Evolutionary conservation across 108 stramenopile genomes (phyloP).

Genomic region (Skeletonema costatum): DNA sequence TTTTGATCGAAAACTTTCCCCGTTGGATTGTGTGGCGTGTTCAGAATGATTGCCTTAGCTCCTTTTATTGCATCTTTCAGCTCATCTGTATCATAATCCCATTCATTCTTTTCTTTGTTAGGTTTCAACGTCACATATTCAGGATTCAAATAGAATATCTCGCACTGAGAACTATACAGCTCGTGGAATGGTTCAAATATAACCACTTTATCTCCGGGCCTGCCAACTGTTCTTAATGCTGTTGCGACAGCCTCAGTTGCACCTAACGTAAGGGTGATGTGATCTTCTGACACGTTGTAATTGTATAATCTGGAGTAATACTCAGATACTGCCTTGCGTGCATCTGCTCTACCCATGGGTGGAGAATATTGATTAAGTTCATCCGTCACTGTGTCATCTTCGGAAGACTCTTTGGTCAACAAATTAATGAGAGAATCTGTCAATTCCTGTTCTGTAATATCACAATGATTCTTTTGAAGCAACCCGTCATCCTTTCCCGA

Average conservation of each 20-base stretch:
- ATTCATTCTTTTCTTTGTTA: slow-evolving; percentile 26
- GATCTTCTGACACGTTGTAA: slow-evolving; percentile 45
- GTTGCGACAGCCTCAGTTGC: slow-evolving; percentile 77
- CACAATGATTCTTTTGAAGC: slow-evolving; percentile 1
- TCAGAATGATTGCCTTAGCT: slow-evolving; percentile 77
- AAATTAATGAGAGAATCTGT: slow-evolving; percentile 13
- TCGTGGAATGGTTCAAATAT: slow-evolving; percentile 83
- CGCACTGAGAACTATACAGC: slow-evolving; percentile 68
- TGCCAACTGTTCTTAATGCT: slow-evolving; percentile 61
- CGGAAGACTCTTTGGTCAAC: slow-evolving; percentile 1
- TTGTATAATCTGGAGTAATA: slow-evolving; percentile 66
- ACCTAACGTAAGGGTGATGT: slow-evolving; percentile 72
- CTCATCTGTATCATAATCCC: slow-evolving; percentile 60
- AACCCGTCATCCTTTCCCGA: slow-evolving; percentile 47
- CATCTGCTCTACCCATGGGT: slow-evolving; percentile 68
- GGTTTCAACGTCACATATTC: slow-evolving; percentile 53
- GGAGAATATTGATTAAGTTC: slow-evolving; percentile 75
- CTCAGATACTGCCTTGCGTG: slow-evolving; percentile 48
- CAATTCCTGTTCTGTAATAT: slow-evolving; percentile 16
- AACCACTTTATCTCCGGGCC: slow-evolving; percentile 70
- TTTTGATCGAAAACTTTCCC: slow-evolving; percentile 82
- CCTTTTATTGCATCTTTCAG: slow-evolving; percentile 52
- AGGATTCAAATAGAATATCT: slow-evolving; percentile 69
- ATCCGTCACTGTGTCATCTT: slow-evolving; percentile 26
- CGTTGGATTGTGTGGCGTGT: slow-evolving; percentile 97